A percentile compares a stretch with the other conserved stretches of the same genome.
These are phyloP conservation scores for Aspergillus floridensis DNA, from an alignment of 2,329 filamentous ascomycete genomes.

Conservation along the genomic window DNA sequence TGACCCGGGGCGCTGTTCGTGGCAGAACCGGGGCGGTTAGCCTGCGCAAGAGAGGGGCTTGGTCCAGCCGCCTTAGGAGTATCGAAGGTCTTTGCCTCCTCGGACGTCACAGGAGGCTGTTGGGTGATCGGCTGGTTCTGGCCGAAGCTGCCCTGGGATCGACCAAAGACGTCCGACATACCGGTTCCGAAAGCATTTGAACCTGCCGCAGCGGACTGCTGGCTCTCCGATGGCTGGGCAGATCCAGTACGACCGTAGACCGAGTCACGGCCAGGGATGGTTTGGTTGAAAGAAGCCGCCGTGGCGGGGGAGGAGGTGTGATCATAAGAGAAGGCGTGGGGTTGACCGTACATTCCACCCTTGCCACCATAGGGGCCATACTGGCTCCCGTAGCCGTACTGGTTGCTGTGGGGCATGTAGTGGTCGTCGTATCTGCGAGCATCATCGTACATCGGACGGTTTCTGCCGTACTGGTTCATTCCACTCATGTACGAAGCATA, in stretches of 20 bases:
- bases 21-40: conserved; percentile 62
- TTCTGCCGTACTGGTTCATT: conserved; percentile 49
- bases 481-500: conserved; percentile 62
- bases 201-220: conserved; percentile 50
- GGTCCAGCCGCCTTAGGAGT: conserved; percentile 58
- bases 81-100: conserved; percentile 60
- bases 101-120: conserved; percentile 46
- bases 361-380: conserved; percentile 55
- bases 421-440: conserved; percentile 49
- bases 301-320: conserved; percentile 65
- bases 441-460: conserved; percentile 51
- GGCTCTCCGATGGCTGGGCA: conserved; percentile 54
- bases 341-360: conserved; percentile 62
- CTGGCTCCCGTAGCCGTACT: conserved; percentile 56
- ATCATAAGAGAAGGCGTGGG: conserved; percentile 63
- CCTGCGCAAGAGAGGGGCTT: conserved; percentile 61
- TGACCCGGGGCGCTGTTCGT: conserved; percentile 58
- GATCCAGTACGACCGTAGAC: conserved; percentile 62
- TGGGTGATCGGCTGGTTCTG: conserved; percentile 54
- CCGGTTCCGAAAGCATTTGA: conserved; percentile 50
- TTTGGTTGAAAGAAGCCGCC: conserved; percentile 46
- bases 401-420: conserved; percentile 47
- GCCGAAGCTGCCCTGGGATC: conserved; percentile 57
- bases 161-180: conserved; percentile 60
- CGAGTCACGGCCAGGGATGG: conserved; percentile 51